Percentiles rank a stretch among this genome's conserved stretches.
Conservation (phyloP, 108 stramenopile genomes). For the Fistulifera solaris region DNA sequence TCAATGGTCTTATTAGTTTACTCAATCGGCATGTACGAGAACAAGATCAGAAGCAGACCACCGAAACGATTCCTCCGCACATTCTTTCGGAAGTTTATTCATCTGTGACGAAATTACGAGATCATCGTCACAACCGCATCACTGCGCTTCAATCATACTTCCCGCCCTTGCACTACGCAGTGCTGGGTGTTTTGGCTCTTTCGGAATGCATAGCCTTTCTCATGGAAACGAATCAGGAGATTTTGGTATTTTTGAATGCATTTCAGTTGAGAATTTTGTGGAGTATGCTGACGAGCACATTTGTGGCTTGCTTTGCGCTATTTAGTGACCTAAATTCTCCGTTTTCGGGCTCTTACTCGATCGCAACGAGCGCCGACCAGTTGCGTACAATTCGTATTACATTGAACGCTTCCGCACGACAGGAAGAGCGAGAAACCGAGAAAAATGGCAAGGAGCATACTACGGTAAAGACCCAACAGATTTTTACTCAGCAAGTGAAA, state of each 20-base stretch:
- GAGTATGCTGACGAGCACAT: constrained; percentile 56
- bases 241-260: constrained; percentile 49
- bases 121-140: constrained; percentile 44
- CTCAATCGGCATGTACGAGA: constrained; percentile 18
- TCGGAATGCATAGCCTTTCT: constrained; percentile 25
- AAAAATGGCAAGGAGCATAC: too few species aligned
- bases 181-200: constrained; percentile 20
- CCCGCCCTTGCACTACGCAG: constrained; percentile 28
- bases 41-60: not conserved
- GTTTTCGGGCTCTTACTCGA: constrained; percentile 25
- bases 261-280: constrained; percentile 50
- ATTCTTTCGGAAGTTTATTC: constrained; percentile 33
- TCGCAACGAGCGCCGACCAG: constrained; percentile 37
- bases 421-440: too few species aligned
- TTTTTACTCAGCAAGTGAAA: too few species aligned
- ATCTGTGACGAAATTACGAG: constrained; percentile 28
- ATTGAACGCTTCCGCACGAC: constrained; percentile 18
- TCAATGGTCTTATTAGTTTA: constrained; percentile 41
- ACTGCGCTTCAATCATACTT: constrained; percentile 39
- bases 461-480: too few species aligned
- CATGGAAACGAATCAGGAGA: constrained; percentile 32
- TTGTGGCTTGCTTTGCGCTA: constrained; percentile 46
- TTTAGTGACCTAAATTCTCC: constrained; percentile 40
- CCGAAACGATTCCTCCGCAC: not conserved
- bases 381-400: constrained; percentile 53